Evolutionary conservation across 345 rosid species (phyloP), one percentile per base, ranked within the genome.

Genomic region (Erucastrum elatum): DNA sequence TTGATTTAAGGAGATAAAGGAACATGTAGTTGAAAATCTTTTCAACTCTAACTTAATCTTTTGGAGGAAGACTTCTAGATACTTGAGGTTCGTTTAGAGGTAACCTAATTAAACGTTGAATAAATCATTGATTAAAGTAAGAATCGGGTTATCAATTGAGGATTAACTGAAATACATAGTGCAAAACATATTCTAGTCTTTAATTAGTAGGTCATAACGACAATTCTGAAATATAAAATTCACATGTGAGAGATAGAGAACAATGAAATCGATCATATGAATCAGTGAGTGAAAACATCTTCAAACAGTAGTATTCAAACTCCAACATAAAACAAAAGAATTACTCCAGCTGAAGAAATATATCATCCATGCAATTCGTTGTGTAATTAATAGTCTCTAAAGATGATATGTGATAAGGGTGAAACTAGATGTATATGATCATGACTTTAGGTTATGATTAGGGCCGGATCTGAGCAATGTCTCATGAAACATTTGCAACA

Each of bases 21-120:
- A 53, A 30, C 33, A 75, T 35, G 9, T 35, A 35, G 41, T 35
- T 35, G 41, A 35, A 35, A 35, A 8, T 6, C 0, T 35, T 37
- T 68, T 76, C 16, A 60, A 68, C 8, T 60, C 26, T 59, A 68
- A 44, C 68, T 34, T 75, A 68, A 59, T 76, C 61, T 41, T 68
- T 16, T 17, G 26, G 31, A 56, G 49, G 60, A 76, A 31, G 70
- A 74, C 69, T 62, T 39, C 1, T 29, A 62, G 68, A 72, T n/a
- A 60, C 30, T 13, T 2, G 4, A 8, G 35, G 21, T 46, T 46
- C 53, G 2, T 4, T 46, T 12, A 46, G 25, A 72, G 56, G 15
- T 70, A 58, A 49, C 27, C 29, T 44, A 10, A 41, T 41, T 37
- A 67, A 39, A 66, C 13, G 3, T 37, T 66, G 4, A 17, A 49